phyloP scores from a whole-genome alignment of 768 basidiomycete genomes.

The Amanita rimosa region DNA sequence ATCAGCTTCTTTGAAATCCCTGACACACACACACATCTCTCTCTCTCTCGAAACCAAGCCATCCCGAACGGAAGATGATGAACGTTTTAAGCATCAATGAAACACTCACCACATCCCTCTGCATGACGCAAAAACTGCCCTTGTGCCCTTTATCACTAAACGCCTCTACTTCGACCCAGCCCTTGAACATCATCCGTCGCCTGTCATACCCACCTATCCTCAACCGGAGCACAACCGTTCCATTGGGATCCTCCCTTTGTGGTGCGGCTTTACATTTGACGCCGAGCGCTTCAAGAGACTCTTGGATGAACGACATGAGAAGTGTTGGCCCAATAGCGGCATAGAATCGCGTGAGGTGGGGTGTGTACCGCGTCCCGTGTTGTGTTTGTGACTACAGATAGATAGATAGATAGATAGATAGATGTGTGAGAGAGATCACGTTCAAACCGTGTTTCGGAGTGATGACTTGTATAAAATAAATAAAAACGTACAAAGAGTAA shows the following conservation, averaged over 20 bases:
- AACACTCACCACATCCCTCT: conserved; percentile 47
- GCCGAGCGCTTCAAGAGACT: conserved; percentile 34
- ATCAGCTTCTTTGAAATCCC: no score
- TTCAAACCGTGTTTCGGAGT: no score
- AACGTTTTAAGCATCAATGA: no score
- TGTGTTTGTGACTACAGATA: conserved; percentile 71
- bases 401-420: no score
- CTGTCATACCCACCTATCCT: conserved; percentile 63
- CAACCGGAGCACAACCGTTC: conserved; percentile 21
- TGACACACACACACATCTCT: no score
- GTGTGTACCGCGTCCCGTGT: conserved; percentile 57
- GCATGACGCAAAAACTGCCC: conserved; percentile 63
- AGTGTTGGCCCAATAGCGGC: conserved; percentile 41
- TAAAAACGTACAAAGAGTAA: conserved; percentile 60
- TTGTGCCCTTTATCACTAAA: conserved; percentile 36
- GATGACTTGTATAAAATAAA: no score
- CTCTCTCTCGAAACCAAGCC: no score
- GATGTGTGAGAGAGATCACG: no score
- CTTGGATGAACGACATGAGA: conserved; percentile 42
- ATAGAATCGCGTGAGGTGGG: conserved; percentile 77
- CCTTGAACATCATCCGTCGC: conserved; percentile 56
- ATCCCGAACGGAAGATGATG: no score
- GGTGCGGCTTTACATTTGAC: conserved; percentile 39
- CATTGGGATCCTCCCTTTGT: conserved; percentile 9
- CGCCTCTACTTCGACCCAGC: conserved; percentile 61